Evolutionary conservation across 768 basidiomycete genomes (phyloP).

Genomic region (Phallus indusiatus): DNA sequence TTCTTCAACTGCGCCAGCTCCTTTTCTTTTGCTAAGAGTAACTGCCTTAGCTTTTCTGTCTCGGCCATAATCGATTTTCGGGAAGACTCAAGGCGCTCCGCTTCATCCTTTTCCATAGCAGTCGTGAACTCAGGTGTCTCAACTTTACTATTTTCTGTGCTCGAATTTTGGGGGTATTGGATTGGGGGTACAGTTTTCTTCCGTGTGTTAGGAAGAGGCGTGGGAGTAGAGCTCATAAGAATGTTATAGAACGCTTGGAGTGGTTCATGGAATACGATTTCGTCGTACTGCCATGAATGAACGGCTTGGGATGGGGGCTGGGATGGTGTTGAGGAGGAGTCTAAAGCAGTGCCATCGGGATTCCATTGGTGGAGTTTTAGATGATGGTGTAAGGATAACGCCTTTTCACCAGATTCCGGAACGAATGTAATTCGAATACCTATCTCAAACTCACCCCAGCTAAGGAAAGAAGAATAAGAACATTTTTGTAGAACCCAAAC

Average conservation of each 20-base stretch:
- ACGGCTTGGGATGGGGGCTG: conserved; percentile 68
- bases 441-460: conserved; percentile 99
- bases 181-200: conserved; percentile 64
- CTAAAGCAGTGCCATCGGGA: conserved; percentile 28
- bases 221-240: conserved; percentile 76
- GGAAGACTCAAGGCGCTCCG: conserved; percentile 69
- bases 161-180: conserved; percentile 43
- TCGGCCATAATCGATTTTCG: conserved; percentile 60
- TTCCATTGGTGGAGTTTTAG: conserved; percentile 90
- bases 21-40: conserved; percentile 72
- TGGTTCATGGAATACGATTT: conserved; percentile 93
- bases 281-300: conserved; percentile 98
- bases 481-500: too few species aligned
- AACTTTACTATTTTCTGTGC: conserved; percentile 54
- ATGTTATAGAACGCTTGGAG: conserved; percentile 77
- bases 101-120: conserved; percentile 83
- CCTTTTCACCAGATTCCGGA: conserved; percentile 84
- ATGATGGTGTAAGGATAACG: conserved; percentile 80
- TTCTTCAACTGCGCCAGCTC: conserved; percentile 66
- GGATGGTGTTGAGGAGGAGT: conserved; percentile 58
- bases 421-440: conserved; percentile 87
- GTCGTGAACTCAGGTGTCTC: conserved; percentile 77
- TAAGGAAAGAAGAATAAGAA: too few species aligned
- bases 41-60: conserved; percentile 61
- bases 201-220: conserved; percentile 57